Evolutionary conservation across 75 land plant species (phyloP).

Genomic region (Pseudotsuga menziesii): DNA sequence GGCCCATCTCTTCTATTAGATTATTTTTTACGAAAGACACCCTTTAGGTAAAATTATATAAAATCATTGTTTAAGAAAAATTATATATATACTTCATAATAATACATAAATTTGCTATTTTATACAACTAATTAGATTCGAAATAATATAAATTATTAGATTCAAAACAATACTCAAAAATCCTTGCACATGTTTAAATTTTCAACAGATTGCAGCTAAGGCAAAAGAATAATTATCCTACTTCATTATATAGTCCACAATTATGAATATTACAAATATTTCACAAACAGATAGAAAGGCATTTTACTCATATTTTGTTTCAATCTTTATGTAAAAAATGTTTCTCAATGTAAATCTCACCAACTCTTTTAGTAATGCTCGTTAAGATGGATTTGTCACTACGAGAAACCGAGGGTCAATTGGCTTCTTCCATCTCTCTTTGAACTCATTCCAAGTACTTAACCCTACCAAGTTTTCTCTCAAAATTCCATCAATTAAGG

Average conservation of each 20-base stretch:
- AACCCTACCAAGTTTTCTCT: conserved; percentile 2
- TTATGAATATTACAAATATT: neutral
- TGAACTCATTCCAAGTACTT: neutral
- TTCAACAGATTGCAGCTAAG: neutral
- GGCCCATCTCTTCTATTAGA: neutral
- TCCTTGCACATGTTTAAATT: neutral
- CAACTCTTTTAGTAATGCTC: conserved; percentile 1
- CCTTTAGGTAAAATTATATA: neutral
- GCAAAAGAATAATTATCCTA: neutral
- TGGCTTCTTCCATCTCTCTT: neutral
- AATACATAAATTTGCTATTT: neutral
- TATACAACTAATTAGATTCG: too few species aligned
- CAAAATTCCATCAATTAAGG: conserved; percentile 1
- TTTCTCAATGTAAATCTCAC: neutral
- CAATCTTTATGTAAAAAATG: neutral
- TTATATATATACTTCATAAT: too few species aligned
- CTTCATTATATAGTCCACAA: neutral
- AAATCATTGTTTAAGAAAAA: neutral
- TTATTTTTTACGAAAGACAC: neutral
- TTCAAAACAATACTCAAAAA: neutral
- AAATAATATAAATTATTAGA: too few species aligned
- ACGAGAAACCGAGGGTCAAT: conserved; percentile 5
- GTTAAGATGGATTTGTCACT: conserved; percentile 1
- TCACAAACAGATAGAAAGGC: neutral
- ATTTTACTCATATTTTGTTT: neutral